Evolutionary conservation across 1,284 basidiomycete species (phyloP).

Genomic region (Trametes versicolor): DNA sequence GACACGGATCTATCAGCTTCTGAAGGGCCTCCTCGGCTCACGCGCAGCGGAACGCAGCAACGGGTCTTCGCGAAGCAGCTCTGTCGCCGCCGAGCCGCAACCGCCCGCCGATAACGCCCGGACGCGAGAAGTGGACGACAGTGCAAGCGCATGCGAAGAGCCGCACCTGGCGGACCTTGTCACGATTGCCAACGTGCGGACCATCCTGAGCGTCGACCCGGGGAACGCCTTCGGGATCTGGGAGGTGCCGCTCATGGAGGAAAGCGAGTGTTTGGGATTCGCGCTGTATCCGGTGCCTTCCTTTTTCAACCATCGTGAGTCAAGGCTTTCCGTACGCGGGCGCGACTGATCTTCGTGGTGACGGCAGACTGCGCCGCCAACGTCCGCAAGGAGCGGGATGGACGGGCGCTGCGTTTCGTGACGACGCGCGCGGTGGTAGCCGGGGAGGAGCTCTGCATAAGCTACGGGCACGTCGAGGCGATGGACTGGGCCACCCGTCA

Average conservation of each 20-base stretch:
- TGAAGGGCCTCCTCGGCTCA: slow-evolving; percentile 38
- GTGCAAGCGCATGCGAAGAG: background rate
- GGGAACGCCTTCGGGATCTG: slow-evolving; percentile 76
- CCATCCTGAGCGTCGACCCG: slow-evolving; percentile 64
- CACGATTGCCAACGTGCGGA: slow-evolving; percentile 55
- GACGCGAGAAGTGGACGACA: background rate
- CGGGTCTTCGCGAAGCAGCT: slow-evolving; percentile 29
- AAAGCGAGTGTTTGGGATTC: slow-evolving; percentile 74
- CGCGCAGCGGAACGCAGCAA: slow-evolving; percentile 5
- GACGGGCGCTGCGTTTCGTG: slow-evolving; percentile 59
- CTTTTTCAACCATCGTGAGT: slow-evolving; percentile 73
- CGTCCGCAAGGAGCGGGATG: slow-evolving; percentile 59
- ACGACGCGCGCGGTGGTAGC: slow-evolving; percentile 45
- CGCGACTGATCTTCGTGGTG: slow-evolving; percentile 1
- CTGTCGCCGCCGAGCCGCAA: slow-evolving; percentile 20
- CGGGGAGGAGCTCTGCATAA: slow-evolving; percentile 45
- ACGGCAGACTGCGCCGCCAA: slow-evolving; percentile 66
- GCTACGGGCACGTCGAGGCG: slow-evolving; percentile 44
- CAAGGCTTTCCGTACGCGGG: slow-evolving; percentile 28
- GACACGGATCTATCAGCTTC: slow-evolving; percentile 41
- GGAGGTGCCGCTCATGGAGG: slow-evolving; percentile 55
- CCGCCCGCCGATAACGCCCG: slow-evolving; percentile 14
- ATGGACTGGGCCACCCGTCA: slow-evolving; percentile 39
- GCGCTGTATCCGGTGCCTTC: slow-evolving; percentile 66
- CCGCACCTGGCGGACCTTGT: slow-evolving; percentile 49